phyloP scores from a whole-genome alignment of 2,329 filamentous ascomycete genomes.

The Exophiala lecanii-corni region DNA sequence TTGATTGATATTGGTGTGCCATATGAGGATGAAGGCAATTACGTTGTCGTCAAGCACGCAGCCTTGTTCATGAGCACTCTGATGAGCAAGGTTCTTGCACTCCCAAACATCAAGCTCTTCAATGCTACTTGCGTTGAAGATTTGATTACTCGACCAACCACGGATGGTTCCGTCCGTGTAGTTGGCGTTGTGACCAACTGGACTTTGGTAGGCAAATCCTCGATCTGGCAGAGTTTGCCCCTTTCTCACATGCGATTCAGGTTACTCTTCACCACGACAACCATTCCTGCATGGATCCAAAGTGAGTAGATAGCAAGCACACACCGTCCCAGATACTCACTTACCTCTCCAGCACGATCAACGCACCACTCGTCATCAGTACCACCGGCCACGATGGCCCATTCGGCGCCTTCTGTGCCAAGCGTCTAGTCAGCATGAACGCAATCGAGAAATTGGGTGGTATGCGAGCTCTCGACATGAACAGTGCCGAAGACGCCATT shows the following conservation, averaged over 20 bases:
- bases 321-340: background rate
- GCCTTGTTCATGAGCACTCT: constrained; percentile 88
- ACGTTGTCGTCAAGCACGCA: constrained; percentile 90
- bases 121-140: constrained; percentile 92
- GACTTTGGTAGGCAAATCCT: constrained; percentile 68
- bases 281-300: constrained; percentile 94
- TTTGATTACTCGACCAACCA: constrained; percentile 71
- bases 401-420: constrained; percentile 86
- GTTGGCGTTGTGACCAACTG: constrained; percentile 93
- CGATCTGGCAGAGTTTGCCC: no score
- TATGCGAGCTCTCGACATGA: constrained; percentile 94
- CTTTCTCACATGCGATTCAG: background rate
- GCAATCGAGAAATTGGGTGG: constrained; percentile 77
- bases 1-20: constrained; percentile 74
- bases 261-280: constrained; percentile 79
- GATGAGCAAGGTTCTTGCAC: constrained; percentile 72
- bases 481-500: constrained; percentile 83
- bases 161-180: constrained; percentile 58
- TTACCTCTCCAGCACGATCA: constrained; percentile 65
- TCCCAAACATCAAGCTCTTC: constrained; percentile 94
- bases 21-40: constrained; percentile 83
- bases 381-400: constrained; percentile 89
- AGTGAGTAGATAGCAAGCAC: constrained; percentile 14
- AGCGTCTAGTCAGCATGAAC: constrained; percentile 85
- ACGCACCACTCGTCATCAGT: constrained; percentile 79